Evolutionary conservation across 306 rosid genomes (phyloP).

Genomic region (Corylus avellana): DNA sequence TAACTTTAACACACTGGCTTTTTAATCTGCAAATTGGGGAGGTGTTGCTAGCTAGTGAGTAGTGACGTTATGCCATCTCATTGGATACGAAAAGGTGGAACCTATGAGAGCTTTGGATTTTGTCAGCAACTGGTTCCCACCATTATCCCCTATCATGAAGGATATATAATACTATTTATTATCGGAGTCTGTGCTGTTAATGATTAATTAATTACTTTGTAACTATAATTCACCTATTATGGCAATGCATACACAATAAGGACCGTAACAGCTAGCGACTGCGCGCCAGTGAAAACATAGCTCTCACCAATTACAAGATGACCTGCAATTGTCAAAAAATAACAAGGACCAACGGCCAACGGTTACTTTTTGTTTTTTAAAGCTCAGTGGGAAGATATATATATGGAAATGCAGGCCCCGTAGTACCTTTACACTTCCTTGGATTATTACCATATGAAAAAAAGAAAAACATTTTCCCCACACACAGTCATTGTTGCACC

Average conservation of each 20-base stretch:
- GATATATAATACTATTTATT: not conserved
- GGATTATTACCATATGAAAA: too few species aligned
- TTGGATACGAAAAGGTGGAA: slow-evolving; percentile 43
- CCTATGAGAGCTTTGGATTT: slow-evolving; percentile 45
- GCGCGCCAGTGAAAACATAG: slow-evolving; percentile 16
- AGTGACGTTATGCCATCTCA: slow-evolving; percentile 34
- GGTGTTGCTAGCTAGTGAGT: not conserved
- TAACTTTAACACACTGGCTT: slow-evolving; percentile 20
- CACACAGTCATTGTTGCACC: too few species aligned
- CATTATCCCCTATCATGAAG: slow-evolving; percentile 38
- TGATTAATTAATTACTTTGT: slow-evolving; percentile 31
- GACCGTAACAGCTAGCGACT: slow-evolving; percentile 2
- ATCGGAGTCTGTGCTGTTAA: slow-evolving; percentile 43
- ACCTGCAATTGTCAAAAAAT: slow-evolving; percentile 8
- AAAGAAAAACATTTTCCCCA: too few species aligned
- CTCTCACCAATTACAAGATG: slow-evolving; percentile 11
- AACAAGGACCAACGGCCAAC: slow-evolving; percentile 13
- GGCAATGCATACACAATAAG: slow-evolving; percentile 8
- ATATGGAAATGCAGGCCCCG: slow-evolving; percentile 11
- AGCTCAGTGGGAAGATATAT: slow-evolving; percentile 22
- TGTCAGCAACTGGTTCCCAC: slow-evolving; percentile 44
- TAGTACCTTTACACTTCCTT: not conserved
- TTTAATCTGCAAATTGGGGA: slow-evolving; percentile 39
- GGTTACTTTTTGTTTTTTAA: slow-evolving; percentile 28
- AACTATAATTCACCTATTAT: slow-evolving; percentile 54